Evolutionary conservation across 352 stramenopile species (phyloP).

Genomic region (Halophytophthora polymorphica): DNA sequence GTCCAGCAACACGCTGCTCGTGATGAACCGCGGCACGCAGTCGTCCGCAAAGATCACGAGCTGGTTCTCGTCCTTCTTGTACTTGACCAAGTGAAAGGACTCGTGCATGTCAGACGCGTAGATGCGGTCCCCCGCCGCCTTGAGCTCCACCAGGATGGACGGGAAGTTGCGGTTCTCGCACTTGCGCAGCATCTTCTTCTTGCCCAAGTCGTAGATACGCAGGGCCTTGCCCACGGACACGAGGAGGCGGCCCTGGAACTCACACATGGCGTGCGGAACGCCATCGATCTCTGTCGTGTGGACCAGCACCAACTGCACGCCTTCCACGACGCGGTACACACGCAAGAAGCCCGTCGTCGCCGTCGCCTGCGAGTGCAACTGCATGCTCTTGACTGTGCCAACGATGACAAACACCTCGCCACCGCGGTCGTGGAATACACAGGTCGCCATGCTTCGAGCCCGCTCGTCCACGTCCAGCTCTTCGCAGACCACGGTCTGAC

Average conservation of each 20-base stretch:
- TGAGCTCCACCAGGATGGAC: slow-evolving; percentile 92
- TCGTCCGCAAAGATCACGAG: slow-evolving; percentile 97
- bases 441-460: slow-evolving; percentile 91
- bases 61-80: slow-evolving; percentile 95
- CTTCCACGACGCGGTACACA: slow-evolving; percentile 94
- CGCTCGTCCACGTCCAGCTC: slow-evolving; percentile 94
- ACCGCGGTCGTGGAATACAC: slow-evolving; percentile 94
- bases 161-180: slow-evolving; percentile 95
- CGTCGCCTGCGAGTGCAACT: slow-evolving; percentile 86
- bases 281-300: slow-evolving; percentile 97
- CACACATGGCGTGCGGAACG: slow-evolving; percentile 94
- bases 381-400: slow-evolving; percentile 94
- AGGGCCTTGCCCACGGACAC: slow-evolving; percentile 95
- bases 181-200: slow-evolving; percentile 99
- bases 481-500: slow-evolving; percentile 84
- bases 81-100: slow-evolving; percentile 97
- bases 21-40: slow-evolving; percentile 82
- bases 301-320: slow-evolving; percentile 92
- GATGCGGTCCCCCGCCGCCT: slow-evolving; percentile 93
- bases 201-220: slow-evolving; percentile 98
- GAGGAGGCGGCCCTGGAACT: slow-evolving; percentile 97
- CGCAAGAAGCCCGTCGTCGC: slow-evolving; percentile 74
- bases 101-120: slow-evolving; percentile 96
- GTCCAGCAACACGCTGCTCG: slow-evolving; percentile 90
- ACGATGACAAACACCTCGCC: slow-evolving; percentile 97